A percentile compares a stretch with the other conserved stretches of the same genome.
Evolutionary conservation across 768 basidiomycete species (phyloP).

Genomic region (Hygrocybe punicea): DNA sequence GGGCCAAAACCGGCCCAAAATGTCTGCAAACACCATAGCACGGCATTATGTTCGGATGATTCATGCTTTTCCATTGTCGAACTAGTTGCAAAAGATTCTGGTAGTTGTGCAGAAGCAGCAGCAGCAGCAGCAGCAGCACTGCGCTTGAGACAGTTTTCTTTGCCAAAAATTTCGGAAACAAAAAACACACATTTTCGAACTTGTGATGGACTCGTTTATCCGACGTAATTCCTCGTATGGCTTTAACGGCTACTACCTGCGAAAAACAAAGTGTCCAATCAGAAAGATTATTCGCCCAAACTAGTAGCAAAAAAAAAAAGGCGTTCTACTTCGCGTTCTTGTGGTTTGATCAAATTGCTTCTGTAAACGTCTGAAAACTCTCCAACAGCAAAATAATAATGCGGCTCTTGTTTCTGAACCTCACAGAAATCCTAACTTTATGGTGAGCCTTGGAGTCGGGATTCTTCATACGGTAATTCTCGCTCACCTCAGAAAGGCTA

Average conservation of each 20-base stretch:
- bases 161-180: background rate
- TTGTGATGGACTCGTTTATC: background rate
- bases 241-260: conserved; percentile 6
- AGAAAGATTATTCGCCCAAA: background rate
- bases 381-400: conserved; percentile 10
- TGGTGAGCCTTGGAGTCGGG: background rate
- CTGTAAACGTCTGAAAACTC: conserved; percentile 12
- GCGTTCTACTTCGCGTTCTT: too few relatives aligned
- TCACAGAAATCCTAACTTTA: background rate
- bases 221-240: background rate
- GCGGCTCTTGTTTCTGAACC: background rate
- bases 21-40: conserved; percentile 3
- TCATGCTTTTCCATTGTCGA: background rate
- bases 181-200: background rate
- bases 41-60: conserved; percentile 4
- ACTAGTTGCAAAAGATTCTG: conserved; percentile 1
- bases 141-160: background rate
- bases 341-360: background rate
- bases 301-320: too few relatives aligned
- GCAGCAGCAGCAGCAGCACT: background rate
- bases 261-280: background rate
- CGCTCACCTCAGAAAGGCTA: background rate
- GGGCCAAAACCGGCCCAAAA: background rate
- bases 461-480: background rate
- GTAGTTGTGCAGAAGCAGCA: background rate